Base-by-base conservation (phyloP, 2,329 filamentous ascomycete species). In the Paecilomyces dactylethromorphus region DNA sequence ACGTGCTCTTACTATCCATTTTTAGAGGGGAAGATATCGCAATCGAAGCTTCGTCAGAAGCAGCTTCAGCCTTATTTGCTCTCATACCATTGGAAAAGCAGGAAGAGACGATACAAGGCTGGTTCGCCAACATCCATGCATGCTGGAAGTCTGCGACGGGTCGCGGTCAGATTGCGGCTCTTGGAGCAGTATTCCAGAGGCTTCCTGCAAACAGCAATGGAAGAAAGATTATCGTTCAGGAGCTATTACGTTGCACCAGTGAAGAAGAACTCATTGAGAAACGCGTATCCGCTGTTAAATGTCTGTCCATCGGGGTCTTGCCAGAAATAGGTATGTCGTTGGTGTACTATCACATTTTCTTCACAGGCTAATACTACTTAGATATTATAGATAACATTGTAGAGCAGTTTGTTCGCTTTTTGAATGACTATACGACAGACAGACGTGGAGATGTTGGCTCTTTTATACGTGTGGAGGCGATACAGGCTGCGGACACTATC, bases 361-460 rank as follows among this genome's bases (percentile, higher is more conserved):
- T 24, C 18, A n/a, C 49, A 54, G n/a, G 39, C 64, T 70, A 63
- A 74, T 35, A 11, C 10, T 22, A 15, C 26, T 7, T 53, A 77
- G 75, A 64, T 59, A 58, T 66, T n/a, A 68, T 66, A 2, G 65
- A 71, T 56, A 58, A 56, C 29, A 60, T 77, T 56, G 61, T 65
- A 18, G 62, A 62, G 7, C 66, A 71, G 56, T 64, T 79, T 24
- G 58, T 72, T 2, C 58, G 58, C 1, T 78, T 77, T 39, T 75
- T 99, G 29, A 88, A 93, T 64, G 92, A 99, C 70, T 97, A 97
- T 69, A 96, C 91, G 0, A 92, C 91, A 3, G 93, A 91, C 64
- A 87, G 92, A 13, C 82, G 92, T 58, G 94, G 94, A 15, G 94
- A 99, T 68, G 83, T 97, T 54, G 94, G 94, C 4, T 96, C 92